These are phyloP conservation scores for Alternaria atra DNA, from an alignment of 2,329 filamentous ascomycete genomes.

Conservation along the genomic window DNA sequence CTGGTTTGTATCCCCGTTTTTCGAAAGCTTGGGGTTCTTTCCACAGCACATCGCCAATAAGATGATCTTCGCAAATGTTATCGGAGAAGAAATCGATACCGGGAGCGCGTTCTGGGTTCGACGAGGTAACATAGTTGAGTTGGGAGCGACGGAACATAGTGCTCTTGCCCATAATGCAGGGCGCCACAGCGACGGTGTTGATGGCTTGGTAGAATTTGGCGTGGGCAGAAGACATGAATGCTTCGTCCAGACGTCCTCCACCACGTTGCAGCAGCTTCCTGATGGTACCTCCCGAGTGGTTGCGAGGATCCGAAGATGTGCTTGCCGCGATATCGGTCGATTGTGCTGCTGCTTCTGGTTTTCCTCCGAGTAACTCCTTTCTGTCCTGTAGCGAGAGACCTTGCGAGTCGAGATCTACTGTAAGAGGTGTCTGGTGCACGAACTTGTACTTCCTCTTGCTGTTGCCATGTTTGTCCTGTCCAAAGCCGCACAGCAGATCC, in stretches of 20 bases:
- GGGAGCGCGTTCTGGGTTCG: conserved; percentile 59
- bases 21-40: conserved; percentile 60
- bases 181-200: conserved; percentile 88
- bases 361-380: conserved; percentile 42
- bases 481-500: conserved; percentile 79
- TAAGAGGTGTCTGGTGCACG: conserved; percentile 90
- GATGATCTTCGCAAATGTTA: conserved; percentile 97
- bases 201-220: conserved; percentile 98
- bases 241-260: conserved; percentile 88
- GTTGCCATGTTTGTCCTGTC: conserved; percentile 37
- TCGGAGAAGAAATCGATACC: conserved; percentile 94
- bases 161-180: conserved; percentile 94
- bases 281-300: conserved; percentile 33
- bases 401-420: conserved; percentile 70
- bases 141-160: conserved; percentile 98
- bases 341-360: conserved; percentile 20
- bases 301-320: conserved; percentile 36
- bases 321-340: conserved; percentile 40
- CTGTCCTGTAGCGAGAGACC: conserved; percentile 40
- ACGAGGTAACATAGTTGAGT: conserved; percentile 75
- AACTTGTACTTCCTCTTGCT: conserved; percentile 74
- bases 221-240: conserved; percentile 92
- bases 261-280: conserved; percentile 54
- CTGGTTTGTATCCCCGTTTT: conserved; percentile 32
- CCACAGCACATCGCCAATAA: conserved; percentile 94